Base-by-base conservation (phyloP, 768 basidiomycete species). In the Trametes punicea region DNA sequence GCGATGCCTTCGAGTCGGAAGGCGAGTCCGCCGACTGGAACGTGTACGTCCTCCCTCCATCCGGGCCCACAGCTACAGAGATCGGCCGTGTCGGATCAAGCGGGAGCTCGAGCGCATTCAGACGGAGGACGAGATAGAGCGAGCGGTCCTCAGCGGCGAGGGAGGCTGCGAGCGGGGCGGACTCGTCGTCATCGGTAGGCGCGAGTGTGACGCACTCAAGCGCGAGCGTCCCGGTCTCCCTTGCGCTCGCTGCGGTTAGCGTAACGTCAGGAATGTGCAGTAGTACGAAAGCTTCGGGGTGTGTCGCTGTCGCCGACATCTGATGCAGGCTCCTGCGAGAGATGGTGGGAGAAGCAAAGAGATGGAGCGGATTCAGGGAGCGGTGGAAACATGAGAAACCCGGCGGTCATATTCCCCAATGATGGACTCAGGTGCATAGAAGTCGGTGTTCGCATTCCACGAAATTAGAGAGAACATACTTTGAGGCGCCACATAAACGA, bases 121-220 rank as follows among this genome's bases (percentile, higher is more conserved):
- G 66, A 31, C 77, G 77, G 41, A 89, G 66, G 20, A 90, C 82
- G 50, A 90, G 81, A 69, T 83, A 89, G 50, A 87, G 78, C 60
- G 85, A 82, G 42, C 77, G 76, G 29, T 81, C 76, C 7, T 71
- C 48, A 15, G 54, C 34, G 26, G 59, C 56, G 45, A 53, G 51
- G 23, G 46, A 51, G 9, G 54, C 54, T n/a, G 57, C 53, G 51
- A 55, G 60, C 16, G 38, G 65, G 36, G 20, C 71, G 51, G 33
- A 60, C 33, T 34, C 48, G 46, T 48, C 44, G 15, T 40, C 52
- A 42, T 51, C 30, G 46, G 51, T 13, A 15, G 73, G 51, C 25
- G 73, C 65, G 51, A 82, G 61, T 13, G 84, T 84, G 29, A 89
- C 78, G 65, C 85, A 88, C 68, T 88, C 80, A 45, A 89, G 73